Evolutionary conservation across 352 stramenopile species (phyloP).

Genomic region (Globisporangium polare): DNA sequence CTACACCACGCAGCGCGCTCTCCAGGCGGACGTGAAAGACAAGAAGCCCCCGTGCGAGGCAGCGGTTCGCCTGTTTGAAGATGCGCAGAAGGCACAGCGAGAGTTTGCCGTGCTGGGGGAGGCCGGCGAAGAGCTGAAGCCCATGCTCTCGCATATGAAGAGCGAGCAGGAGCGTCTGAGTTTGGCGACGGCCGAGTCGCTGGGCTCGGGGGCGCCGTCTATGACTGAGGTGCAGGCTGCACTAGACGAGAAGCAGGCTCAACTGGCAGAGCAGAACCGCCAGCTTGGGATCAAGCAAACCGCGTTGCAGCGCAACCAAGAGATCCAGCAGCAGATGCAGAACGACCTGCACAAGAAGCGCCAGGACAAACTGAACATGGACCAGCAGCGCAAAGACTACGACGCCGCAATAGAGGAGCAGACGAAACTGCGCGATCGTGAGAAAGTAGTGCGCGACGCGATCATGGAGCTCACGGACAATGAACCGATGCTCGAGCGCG

Average conservation of each 20-base stretch:
- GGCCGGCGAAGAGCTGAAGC: constrained; percentile 29
- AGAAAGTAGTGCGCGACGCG: constrained; percentile 52
- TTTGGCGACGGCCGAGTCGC: constrained; percentile 18
- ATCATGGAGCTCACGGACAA: constrained; percentile 30
- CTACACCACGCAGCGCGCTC: constrained; percentile 32
- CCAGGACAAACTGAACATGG: constrained; percentile 48
- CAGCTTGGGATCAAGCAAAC: constrained; percentile 55
- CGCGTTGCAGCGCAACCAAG: constrained; percentile 41
- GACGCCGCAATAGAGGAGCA: constrained; percentile 51
- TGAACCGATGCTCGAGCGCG: constrained; percentile 37
- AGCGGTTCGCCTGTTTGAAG: constrained; percentile 30
- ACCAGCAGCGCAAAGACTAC: constrained; percentile 50
- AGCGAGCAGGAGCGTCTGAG: constrained; percentile 38
- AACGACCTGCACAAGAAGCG: constrained; percentile 59
- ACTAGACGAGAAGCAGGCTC: constrained; percentile 45
- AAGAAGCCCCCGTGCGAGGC: constrained; percentile 21
- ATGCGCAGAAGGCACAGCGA: constrained; percentile 25
- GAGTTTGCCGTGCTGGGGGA: constrained; percentile 32
- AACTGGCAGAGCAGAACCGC: constrained; percentile 44
- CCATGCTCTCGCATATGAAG: constrained; percentile 22
- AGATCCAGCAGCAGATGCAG: constrained; percentile 50
- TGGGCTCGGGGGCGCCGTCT: constrained; percentile 31
- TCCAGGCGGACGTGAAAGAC: constrained; percentile 55
- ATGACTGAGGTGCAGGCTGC: constrained; percentile 38
- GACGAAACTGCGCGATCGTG: constrained; percentile 42